Percentiles rank a stretch among this genome's conserved stretches.
These are phyloP conservation scores for Arabis alpina DNA, from an alignment of 345 rosid species.

Conservation along the genomic window DNA sequence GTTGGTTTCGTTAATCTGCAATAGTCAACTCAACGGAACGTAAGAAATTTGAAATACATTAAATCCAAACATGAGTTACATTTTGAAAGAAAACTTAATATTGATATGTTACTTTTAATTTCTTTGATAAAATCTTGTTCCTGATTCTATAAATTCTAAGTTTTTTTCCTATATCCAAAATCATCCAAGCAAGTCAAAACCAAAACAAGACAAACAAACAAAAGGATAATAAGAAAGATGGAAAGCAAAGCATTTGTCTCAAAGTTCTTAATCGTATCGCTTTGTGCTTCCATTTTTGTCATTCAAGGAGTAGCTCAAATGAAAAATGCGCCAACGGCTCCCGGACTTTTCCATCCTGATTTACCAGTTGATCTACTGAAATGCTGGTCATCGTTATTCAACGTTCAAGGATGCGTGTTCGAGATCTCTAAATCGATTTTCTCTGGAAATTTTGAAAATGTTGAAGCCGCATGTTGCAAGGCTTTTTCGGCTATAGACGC, in stretches of 20 bases:
- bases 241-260: neutral
- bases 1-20: too few relatives aligned
- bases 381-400: conserved; percentile 20
- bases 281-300: conserved; percentile 1
- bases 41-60: neutral
- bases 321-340: neutral
- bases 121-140: neutral
- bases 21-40: neutral
- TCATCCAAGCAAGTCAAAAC: conserved; percentile 4
- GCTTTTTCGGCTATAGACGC: neutral
- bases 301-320: conserved; percentile 13
- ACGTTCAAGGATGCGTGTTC: conserved; percentile 17
- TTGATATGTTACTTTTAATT: neutral
- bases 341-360: neutral
- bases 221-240: conserved; percentile 8
- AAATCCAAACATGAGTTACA: neutral
- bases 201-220: neutral
- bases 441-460: neutral
- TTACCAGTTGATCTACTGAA: neutral
- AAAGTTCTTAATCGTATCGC: neutral
- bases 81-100: neutral
- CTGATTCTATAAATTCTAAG: conserved; percentile 11
- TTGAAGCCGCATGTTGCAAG: conserved; percentile 23
- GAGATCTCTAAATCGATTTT: conserved; percentile 21
- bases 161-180: neutral